A percentile compares a stretch with the other conserved stretches of the same genome.
phyloP scores from a whole-genome alignment of 2,329 filamentous ascomycete genomes.

The Colletotrichum sublineola region DNA sequence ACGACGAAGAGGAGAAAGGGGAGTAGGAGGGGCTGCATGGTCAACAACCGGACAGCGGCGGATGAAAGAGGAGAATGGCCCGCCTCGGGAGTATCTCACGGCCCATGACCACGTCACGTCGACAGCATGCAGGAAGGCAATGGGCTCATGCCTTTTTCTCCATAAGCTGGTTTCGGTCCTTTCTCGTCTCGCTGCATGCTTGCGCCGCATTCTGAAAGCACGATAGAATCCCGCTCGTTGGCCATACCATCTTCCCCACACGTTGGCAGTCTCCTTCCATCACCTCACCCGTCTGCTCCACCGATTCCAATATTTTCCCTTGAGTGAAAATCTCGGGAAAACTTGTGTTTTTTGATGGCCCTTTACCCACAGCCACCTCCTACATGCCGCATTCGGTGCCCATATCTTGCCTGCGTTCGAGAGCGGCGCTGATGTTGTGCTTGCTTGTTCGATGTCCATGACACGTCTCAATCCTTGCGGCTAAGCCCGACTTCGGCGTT shows the following conservation, averaged over 20 bases:
- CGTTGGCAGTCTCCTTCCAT: not conserved
- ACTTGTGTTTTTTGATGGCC: slow-evolving; percentile 5
- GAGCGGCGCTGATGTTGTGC: not conserved
- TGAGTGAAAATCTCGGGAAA: slow-evolving; percentile 34
- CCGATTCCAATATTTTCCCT: slow-evolving; percentile 35
- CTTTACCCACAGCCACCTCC: not conserved
- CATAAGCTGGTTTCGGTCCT: slow-evolving; percentile 50
- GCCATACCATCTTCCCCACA: not conserved
- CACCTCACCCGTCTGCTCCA: slow-evolving; percentile 22
- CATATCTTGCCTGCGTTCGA: not conserved
- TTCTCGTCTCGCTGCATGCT: not conserved
- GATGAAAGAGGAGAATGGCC: slow-evolving; percentile 49
- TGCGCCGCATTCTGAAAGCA: not conserved
- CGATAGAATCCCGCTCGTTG: not conserved
- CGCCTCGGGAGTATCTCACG: slow-evolving; percentile 50
- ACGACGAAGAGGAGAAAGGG: slow-evolving; percentile 1
- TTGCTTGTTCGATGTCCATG: not conserved
- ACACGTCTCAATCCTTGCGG: not conserved
- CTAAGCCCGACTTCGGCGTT: slow-evolving; percentile 9
- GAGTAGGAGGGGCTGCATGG: too few relatives aligned
- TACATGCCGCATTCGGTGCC: not conserved
- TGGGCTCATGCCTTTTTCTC: slow-evolving; percentile 51
- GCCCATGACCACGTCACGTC: slow-evolving; percentile 50
- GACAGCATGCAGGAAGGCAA: slow-evolving; percentile 49
- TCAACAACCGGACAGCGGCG: slow-evolving; percentile 31